These are phyloP conservation scores for Epichloe uncinata DNA, from an alignment of 2,329 filamentous ascomycete species.

Conservation along the genomic window DNA sequence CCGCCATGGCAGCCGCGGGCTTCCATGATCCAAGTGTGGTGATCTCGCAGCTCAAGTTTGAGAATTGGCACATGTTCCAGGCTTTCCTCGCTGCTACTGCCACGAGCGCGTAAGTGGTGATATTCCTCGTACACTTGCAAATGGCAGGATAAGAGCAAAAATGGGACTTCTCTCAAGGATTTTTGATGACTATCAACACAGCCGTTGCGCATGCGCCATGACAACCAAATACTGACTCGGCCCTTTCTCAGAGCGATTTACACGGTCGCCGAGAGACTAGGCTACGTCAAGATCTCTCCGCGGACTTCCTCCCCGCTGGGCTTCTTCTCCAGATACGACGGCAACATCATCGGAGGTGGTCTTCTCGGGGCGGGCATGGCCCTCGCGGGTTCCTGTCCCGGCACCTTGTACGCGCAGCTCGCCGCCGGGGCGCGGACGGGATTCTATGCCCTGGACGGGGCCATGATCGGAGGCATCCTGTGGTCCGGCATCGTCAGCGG, in stretches of 20 bases:
- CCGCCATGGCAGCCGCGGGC: constrained; percentile 45
- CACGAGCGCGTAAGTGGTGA: constrained; percentile 40
- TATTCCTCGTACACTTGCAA: too few species aligned
- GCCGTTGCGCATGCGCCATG: too few species aligned
- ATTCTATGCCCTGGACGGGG: constrained; percentile 38
- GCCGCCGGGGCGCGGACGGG: constrained; percentile 39
- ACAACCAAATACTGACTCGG: neutral
- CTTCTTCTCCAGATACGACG: constrained; percentile 44
- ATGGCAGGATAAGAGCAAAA: too few species aligned
- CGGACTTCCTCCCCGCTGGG: constrained; percentile 38
- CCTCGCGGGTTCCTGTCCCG: constrained; percentile 50
- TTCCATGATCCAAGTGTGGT: constrained; percentile 48
- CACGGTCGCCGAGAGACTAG: constrained; percentile 28
- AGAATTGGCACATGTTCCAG: constrained; percentile 53
- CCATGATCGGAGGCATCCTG: constrained; percentile 39
- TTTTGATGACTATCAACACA: too few species aligned
- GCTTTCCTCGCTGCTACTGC: constrained; percentile 50
- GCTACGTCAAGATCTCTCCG: constrained; percentile 30
- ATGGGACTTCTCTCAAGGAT: too few species aligned
- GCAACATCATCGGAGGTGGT: constrained; percentile 50
- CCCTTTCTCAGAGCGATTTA: constrained; percentile 28
- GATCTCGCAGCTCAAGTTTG: constrained; percentile 43
- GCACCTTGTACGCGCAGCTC: constrained; percentile 49
- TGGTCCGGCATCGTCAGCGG: constrained; percentile 33
- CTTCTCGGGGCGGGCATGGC: constrained; percentile 54